phyloP scores from a whole-genome alignment of 768 basidiomycete species.

The Tulasnella calospora region DNA sequence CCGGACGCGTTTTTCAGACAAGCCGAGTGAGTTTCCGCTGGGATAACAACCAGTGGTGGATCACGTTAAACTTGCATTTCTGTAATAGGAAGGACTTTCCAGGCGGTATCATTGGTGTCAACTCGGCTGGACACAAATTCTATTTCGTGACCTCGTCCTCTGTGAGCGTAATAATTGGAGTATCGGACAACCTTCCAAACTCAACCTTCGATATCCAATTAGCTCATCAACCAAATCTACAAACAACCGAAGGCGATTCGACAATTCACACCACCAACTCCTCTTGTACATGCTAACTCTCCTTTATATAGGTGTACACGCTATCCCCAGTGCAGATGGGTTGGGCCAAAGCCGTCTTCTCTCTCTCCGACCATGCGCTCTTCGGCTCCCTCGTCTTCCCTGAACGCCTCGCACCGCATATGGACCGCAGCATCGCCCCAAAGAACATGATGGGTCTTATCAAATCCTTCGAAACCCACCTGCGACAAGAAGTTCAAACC shows the following conservation, averaged over 20 bases:
- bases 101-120: constrained; percentile 21
- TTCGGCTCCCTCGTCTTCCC: constrained; percentile 19
- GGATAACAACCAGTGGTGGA: not conserved
- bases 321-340: constrained; percentile 12
- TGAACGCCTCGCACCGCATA: constrained; percentile 10
- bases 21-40: constrained; percentile 13
- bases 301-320: not conserved
- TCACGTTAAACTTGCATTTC: not conserved
- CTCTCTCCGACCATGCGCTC: constrained; percentile 15
- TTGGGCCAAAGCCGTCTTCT: constrained; percentile 17
- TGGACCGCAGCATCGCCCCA: constrained; percentile 12
- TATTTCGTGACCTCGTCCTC: constrained; percentile 16
- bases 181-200: not conserved
- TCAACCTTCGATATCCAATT: not conserved
- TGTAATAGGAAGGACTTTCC: constrained; percentile 12
- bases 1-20: constrained; percentile 14
- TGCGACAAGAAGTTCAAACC: not conserved
- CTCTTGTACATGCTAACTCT: not conserved
- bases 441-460: constrained; percentile 21
- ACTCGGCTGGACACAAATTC: not conserved
- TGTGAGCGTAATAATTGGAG: not conserved
- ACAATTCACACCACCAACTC: no score
- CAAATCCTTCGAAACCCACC: constrained; percentile 15
- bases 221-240: constrained; percentile 23
- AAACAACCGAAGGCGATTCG: constrained; percentile 22